phyloP scores from a whole-genome alignment of 805 yeast species.

The Sungouiella thailandica region DNA sequence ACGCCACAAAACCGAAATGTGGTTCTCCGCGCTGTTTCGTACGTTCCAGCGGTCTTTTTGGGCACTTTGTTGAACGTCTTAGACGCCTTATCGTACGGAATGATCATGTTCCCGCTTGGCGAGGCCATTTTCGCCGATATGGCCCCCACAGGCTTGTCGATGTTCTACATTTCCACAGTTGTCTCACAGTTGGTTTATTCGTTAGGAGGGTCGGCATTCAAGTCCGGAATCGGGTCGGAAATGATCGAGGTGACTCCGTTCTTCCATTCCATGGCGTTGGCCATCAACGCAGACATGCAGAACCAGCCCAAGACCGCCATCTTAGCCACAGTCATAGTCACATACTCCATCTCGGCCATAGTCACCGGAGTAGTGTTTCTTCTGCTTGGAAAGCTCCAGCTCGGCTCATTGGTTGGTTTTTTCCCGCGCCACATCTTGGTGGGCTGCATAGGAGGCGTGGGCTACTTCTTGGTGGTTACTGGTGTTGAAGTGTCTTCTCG shows the following conservation, averaged over 20 bases:
- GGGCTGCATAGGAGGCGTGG: conserved; percentile 98
- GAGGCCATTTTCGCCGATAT: conserved; percentile 69
- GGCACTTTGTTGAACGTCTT: conserved; percentile 83
- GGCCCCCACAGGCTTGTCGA: conserved; percentile 86
- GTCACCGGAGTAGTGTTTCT: conserved; percentile 83
- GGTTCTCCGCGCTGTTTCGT: conserved; percentile 37
- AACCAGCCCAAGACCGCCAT: conserved; percentile 46
- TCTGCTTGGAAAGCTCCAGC: conserved; percentile 65
- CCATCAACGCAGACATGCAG: conserved; percentile 52
- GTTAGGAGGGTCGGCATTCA: conserved; percentile 85
- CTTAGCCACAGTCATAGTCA: conserved; percentile 79
- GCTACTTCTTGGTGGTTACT: conserved; percentile 83
- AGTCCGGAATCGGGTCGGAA: conserved; percentile 91
- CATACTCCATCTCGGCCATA: conserved; percentile 78
- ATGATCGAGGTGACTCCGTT: conserved; percentile 99
- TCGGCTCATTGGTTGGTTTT: conserved; percentile 88
- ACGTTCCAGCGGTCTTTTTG: conserved; percentile 75
- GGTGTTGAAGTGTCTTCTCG: conserved; percentile 90
- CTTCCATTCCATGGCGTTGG: conserved; percentile 88
- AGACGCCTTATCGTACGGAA: conserved; percentile 93
- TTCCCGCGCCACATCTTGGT: conserved; percentile 94
- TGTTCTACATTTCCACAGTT: conserved; percentile 92
- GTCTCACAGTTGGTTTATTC: conserved; percentile 86
- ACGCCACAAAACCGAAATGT: conserved; percentile 1
- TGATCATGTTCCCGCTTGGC: conserved; percentile 93